Evolutionary conservation across 2,329 filamentous ascomycete species (phyloP).

Genomic region (Ophiostoma montium): DNA sequence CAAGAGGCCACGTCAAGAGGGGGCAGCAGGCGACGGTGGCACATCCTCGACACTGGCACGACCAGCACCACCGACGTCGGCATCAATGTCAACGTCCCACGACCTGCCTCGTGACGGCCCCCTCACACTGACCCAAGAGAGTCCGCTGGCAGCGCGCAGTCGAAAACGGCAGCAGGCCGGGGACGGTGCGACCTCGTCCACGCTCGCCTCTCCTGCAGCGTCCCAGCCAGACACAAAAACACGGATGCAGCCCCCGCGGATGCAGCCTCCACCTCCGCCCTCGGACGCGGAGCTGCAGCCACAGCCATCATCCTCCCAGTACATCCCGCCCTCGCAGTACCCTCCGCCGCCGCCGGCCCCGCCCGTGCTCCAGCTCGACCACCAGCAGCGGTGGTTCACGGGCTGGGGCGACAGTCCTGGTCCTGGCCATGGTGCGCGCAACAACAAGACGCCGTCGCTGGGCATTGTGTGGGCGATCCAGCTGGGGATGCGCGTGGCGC

Average conservation of each 20-base stretch:
- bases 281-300: background rate
- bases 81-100: background rate
- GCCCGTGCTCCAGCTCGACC: slow-evolving; percentile 57
- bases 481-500: slow-evolving; percentile 65
- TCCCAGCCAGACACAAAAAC: background rate
- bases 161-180: slow-evolving; percentile 7
- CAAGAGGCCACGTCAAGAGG: slow-evolving; percentile 6
- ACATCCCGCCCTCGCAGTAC: slow-evolving; percentile 14
- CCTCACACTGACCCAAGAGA: slow-evolving; percentile 25
- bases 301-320: slow-evolving; percentile 5
- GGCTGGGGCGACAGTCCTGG: slow-evolving; percentile 72
- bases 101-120: background rate
- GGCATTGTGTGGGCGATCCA: slow-evolving; percentile 88
- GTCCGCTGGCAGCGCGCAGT: slow-evolving; percentile 35
- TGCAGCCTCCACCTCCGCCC: background rate
- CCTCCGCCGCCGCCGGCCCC: slow-evolving; percentile 17
- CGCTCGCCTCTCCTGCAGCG: background rate
- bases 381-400: slow-evolving; percentile 90
- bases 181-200: background rate
- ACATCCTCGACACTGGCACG: background rate
- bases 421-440: slow-evolving; percentile 17
- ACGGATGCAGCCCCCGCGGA: background rate
- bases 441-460: slow-evolving; percentile 69
- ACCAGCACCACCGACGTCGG: too few species aligned
- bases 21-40: background rate